Evolutionary conservation across 192 early-diverging fungal genomes (phyloP).

Genomic region (Coemansia sp.): DNA sequence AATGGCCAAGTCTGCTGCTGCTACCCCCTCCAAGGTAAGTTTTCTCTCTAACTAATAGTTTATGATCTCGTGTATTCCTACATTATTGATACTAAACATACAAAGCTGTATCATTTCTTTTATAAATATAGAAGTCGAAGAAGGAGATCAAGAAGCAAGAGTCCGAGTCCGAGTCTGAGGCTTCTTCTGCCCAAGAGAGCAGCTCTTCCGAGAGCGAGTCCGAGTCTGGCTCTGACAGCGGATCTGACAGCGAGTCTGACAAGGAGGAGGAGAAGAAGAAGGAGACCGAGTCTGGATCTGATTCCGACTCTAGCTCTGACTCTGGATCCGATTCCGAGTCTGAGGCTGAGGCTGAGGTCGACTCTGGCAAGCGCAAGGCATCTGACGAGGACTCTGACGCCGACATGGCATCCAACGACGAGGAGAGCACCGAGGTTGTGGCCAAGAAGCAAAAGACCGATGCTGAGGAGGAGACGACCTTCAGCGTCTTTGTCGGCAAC

Average conservation of each 20-base stretch:
- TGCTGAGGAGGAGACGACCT: slow-evolving; percentile 45
- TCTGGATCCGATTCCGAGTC: slow-evolving; percentile 50
- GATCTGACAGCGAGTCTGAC: slow-evolving; percentile 48
- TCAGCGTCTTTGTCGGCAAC: slow-evolving; percentile 89
- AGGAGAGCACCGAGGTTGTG: slow-evolving; percentile 15
- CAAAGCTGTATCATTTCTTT: neutral
- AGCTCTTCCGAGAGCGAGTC: slow-evolving; percentile 19
- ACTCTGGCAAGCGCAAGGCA: slow-evolving; percentile 23
- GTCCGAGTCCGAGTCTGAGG: slow-evolving; percentile 34
- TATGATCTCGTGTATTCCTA: neutral
- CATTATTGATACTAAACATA: neutral
- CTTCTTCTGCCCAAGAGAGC: neutral
- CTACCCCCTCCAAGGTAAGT: slow-evolving; percentile 10
- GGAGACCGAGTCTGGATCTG: slow-evolving; percentile 13
- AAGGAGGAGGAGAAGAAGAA: slow-evolving; percentile 18
- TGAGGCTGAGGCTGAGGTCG: slow-evolving; percentile 52
- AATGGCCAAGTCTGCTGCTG: slow-evolving; percentile 32
- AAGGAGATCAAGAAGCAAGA: slow-evolving; percentile 13
- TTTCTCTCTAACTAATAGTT: neutral
- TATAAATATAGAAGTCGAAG: slow-evolving; percentile 4
- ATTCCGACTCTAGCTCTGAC: slow-evolving; percentile 18
- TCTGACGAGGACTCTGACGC: slow-evolving; percentile 34
- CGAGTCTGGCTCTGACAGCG: slow-evolving; percentile 32
- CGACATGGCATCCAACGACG: slow-evolving; percentile 32
- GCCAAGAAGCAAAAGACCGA: slow-evolving; percentile 64